Conservation (phyloP, 2,329 filamentous ascomycete species). For the Fusarium humuli region DNA sequence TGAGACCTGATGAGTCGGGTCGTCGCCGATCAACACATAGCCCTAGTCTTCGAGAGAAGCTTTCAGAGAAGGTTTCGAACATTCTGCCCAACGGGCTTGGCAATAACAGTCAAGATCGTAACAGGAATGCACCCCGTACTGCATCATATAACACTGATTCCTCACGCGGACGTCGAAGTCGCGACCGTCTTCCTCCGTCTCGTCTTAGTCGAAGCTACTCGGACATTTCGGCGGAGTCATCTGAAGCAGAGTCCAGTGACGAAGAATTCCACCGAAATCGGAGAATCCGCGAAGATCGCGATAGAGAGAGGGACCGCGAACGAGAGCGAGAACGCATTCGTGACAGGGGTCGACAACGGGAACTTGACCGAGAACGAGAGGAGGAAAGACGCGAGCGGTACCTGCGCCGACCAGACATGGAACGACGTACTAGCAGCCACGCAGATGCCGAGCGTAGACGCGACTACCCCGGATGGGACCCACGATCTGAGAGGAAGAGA, state of each 20-base stretch:
- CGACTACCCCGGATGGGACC: conserved; percentile 51
- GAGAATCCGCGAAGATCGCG: conserved; percentile 44
- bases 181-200: conserved; percentile 56
- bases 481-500: conserved; percentile 52
- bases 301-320: conserved; percentile 47
- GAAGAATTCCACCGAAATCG: conserved; percentile 48
- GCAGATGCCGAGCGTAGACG: conserved; percentile 60
- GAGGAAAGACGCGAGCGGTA: conserved; percentile 53
- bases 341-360: conserved; percentile 50
- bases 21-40: conserved; percentile 51
- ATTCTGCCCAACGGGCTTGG: conserved; percentile 55
- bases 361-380: conserved; percentile 55
- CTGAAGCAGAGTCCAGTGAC: conserved; percentile 51
- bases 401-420: conserved; percentile 55
- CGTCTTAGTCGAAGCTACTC: conserved; percentile 58
- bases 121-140: conserved; percentile 53
- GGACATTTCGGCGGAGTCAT: conserved; percentile 53
- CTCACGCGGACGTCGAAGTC: conserved; percentile 52
- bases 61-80: conserved; percentile 59
- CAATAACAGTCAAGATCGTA: conserved; percentile 47
- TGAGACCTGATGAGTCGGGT: conserved; percentile 50
- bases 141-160: conserved; percentile 48
- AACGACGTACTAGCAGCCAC: conserved; percentile 62
- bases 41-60: conserved; percentile 58
- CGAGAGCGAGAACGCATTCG: conserved; percentile 50